Evolutionary conservation across 108 stramenopile species (phyloP), one percentile per base, ranked within the genome.

Genomic region (Skeletonema tropicum): DNA sequence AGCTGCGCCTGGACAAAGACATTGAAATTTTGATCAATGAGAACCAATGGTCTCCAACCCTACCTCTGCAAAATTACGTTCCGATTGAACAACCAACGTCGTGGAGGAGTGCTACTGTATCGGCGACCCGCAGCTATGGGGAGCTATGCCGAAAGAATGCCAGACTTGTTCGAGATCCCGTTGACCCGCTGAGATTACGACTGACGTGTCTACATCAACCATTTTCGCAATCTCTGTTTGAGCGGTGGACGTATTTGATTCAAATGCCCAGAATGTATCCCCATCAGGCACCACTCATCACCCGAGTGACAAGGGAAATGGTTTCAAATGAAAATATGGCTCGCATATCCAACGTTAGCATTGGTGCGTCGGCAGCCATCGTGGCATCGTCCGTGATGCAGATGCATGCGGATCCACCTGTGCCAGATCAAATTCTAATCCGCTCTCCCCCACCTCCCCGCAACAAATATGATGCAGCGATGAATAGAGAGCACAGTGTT

Each of bases 261-360:
- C 86, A 83, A 57, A 75, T 91, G 36, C 90, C 90, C 42, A 73
- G 90, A 61, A 89, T 91, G 90, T 91, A 89, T 74, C 90, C 90
- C 39, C 90, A 91, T 60, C 77, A 68, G 9, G 85, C 87, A 35
- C 90, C 90, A 8, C 69, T 67, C 21, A 71, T 91, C 0, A 66
- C 76, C 14, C 75, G 85, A 0, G 82, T 87, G 38, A 75, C 81
- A 12, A 60, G 81, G 60, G 81, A 82, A 35, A 23, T 67, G 11
- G 31, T 71, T 0, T 52, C 73, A 9, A 69, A 66, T 35, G 75
- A 75, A 67, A 75, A 75, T 60, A 38, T 65, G 73, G 73, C 46
- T 14, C 17, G 11, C 52, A 73, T 64, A 46, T 36, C 46, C 26
- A 65, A 66, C 39, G 26, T 31, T 21, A 15, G 57, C 39, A 66